Conservation (phyloP, 352 stramenopile species). For the Globisporangium middletonii region DNA sequence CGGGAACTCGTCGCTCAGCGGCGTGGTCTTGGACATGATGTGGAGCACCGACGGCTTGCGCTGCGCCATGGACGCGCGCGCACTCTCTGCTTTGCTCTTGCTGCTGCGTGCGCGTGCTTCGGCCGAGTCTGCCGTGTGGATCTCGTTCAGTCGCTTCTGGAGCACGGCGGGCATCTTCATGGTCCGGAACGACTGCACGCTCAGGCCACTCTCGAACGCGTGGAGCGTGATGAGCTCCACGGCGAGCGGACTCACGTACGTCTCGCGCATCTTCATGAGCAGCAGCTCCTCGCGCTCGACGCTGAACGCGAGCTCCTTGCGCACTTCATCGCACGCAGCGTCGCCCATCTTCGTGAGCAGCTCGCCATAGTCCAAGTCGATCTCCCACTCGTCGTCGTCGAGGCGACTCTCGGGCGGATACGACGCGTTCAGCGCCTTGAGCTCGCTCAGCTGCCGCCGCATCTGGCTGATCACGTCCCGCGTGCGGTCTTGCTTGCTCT, state of each 20-base stretch:
- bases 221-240: slow-evolving; percentile 73
- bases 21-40: slow-evolving; percentile 52
- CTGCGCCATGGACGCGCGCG: neutral
- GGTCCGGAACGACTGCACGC: slow-evolving; percentile 76
- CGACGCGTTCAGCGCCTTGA: slow-evolving; percentile 53
- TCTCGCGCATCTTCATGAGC: slow-evolving; percentile 82
- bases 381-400: slow-evolving; percentile 72
- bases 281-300: slow-evolving; percentile 76
- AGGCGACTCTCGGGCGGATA: slow-evolving; percentile 52
- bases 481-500: slow-evolving; percentile 86
- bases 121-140: slow-evolving; percentile 34
- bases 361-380: slow-evolving; percentile 86
- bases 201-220: slow-evolving; percentile 56
- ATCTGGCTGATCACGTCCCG: slow-evolving; percentile 81
- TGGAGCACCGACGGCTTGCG: slow-evolving; percentile 47
- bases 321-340: slow-evolving; percentile 84
- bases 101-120: slow-evolving; percentile 9
- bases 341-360: slow-evolving; percentile 58
- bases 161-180: slow-evolving; percentile 63
- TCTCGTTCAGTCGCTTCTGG: slow-evolving; percentile 65
- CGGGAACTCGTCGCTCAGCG: slow-evolving; percentile 42
- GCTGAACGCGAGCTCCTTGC: slow-evolving; percentile 74
- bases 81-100: slow-evolving; percentile 11
- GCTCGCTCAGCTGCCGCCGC: slow-evolving; percentile 66
- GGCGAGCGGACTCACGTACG: slow-evolving; percentile 61